phyloP scores from a whole-genome alignment of 2,329 filamentous ascomycete genomes.

The Paecilomyces sp. region DNA sequence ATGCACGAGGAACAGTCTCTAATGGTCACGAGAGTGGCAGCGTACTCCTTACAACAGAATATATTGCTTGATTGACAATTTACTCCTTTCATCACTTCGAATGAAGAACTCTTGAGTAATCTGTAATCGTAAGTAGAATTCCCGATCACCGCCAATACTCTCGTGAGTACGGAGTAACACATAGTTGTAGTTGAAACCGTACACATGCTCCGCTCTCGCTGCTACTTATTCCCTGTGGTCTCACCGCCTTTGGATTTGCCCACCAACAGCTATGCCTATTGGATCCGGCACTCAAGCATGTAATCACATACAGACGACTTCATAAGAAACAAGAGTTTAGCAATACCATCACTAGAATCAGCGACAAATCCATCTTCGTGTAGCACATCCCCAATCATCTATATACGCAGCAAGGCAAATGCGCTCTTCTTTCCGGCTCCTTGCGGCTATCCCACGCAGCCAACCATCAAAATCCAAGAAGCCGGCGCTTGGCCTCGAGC shows the following conservation, averaged over 20 bases:
- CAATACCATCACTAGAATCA: background rate
- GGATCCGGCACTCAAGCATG: background rate
- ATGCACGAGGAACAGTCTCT: too few relatives aligned
- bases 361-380: background rate
- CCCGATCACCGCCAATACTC: too few relatives aligned
- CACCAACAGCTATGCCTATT: background rate
- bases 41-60: too few relatives aligned
- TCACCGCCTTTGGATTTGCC: background rate
- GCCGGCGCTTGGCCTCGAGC: constrained; percentile 30
- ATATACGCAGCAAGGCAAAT: constrained; percentile 11
- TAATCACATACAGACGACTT: background rate
- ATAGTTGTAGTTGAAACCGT: background rate
- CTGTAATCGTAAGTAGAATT: too few relatives aligned
- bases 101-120: too few relatives aligned
- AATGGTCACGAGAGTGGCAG: too few relatives aligned
- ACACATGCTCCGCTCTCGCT: background rate
- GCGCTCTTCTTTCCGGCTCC: constrained; percentile 19
- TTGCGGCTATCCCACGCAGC: constrained; percentile 22
- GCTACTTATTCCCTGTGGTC: too few relatives aligned
- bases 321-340: background rate
- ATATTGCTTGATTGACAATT: too few relatives aligned
- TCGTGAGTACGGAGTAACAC: too few relatives aligned
- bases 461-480: constrained; percentile 27
- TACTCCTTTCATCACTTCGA: too few relatives aligned
- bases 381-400: background rate